Evolutionary conservation across 441 rosid genomes (phyloP).

Genomic region (Hypseocharis bilobata): DNA sequence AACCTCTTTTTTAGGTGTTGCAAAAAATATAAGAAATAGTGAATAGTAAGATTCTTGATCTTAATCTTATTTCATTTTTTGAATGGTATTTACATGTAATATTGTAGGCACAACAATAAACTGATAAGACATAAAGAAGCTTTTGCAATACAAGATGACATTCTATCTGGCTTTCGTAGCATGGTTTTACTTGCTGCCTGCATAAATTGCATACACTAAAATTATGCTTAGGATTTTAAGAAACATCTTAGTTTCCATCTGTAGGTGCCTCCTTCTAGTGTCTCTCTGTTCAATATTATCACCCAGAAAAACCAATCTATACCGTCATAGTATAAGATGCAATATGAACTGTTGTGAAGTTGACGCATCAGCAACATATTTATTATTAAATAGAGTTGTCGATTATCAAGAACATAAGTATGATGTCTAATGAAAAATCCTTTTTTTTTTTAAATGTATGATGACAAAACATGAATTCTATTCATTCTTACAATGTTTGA

Average conservation of each 20-base stretch:
- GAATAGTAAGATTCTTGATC: background rate
- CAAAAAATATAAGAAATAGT: background rate
- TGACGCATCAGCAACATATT: background rate
- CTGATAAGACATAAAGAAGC: conserved; percentile 1
- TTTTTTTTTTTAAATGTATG: no score
- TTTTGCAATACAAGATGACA: background rate
- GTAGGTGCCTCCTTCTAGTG: background rate
- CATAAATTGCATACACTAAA: background rate
- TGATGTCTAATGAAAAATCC: background rate
- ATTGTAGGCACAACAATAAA: background rate
- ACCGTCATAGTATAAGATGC: background rate
- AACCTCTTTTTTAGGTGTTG: conserved; percentile 1
- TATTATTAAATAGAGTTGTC: background rate
- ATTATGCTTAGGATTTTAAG: background rate
- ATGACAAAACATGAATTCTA: background rate
- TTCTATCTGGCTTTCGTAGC: background rate
- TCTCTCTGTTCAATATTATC: background rate
- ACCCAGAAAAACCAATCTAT: background rate
- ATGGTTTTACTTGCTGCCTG: background rate
- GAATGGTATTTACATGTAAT: background rate
- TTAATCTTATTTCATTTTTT: background rate
- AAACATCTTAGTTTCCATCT: no score
- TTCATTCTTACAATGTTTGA: conserved; percentile 45
- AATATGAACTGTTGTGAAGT: no score
- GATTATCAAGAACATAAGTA: background rate